These are phyloP conservation scores for Albizia julibrissin DNA, from an alignment of 306 rosid species.

Conservation along the genomic window DNA sequence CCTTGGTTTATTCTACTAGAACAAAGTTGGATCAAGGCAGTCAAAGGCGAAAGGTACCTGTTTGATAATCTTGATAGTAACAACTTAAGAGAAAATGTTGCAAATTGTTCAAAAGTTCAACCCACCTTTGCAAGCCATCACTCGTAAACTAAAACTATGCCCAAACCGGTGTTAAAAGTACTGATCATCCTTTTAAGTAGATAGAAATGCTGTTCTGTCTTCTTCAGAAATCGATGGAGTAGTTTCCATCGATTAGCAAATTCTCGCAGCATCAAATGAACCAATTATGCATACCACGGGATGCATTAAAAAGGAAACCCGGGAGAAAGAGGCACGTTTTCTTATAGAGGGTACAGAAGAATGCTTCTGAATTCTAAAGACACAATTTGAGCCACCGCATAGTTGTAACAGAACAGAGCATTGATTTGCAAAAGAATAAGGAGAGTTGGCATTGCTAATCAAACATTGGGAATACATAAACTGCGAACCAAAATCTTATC, in stretches of 20 bases:
- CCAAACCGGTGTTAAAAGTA: not conserved
- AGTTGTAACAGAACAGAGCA: constrained; percentile 6
- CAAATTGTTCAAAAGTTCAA: not conserved
- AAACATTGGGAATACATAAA: constrained; percentile 12
- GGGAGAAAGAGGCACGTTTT: constrained; percentile 13
- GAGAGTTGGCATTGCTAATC: constrained; percentile 11
- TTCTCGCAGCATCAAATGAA: constrained; percentile 17
- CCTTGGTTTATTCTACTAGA: not conserved
- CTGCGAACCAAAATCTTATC: not conserved
- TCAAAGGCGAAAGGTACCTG: not conserved
- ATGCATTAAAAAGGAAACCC: constrained; percentile 2
- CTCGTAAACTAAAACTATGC: not conserved
- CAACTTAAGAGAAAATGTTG: constrained; percentile 10
- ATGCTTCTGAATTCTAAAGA: not conserved
- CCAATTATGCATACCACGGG: not conserved
- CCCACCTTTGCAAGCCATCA: not conserved
- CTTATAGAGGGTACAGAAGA: not conserved
- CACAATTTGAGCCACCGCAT: constrained; percentile 1
- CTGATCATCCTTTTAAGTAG: constrained; percentile 1
- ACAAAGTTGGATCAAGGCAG: not conserved
- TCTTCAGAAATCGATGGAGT: not conserved
- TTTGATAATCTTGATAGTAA: not conserved
- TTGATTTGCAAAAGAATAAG: constrained; percentile 13
- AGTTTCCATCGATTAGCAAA: constrained; percentile 8
- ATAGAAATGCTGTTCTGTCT: constrained; percentile 7